These are phyloP conservation scores for Thermomucor indicae-seudaticae DNA, from an alignment of 371 early-diverging fungal species.

Conservation along the genomic window DNA sequence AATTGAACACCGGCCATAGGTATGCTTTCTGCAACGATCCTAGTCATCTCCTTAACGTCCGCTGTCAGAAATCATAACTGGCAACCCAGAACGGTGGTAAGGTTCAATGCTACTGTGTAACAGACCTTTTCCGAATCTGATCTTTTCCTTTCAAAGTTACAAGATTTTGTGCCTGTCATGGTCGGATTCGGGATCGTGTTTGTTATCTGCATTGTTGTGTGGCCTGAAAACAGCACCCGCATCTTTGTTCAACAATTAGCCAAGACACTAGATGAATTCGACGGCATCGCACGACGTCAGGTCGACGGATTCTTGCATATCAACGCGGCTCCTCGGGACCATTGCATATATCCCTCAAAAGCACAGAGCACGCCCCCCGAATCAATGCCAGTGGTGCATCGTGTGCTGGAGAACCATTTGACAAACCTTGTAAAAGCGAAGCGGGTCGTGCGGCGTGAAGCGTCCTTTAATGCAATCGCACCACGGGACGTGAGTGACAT, in stretches of 20 bases:
- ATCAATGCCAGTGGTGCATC: slow-evolving; percentile 19
- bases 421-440: slow-evolving; percentile 23
- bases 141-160: slow-evolving; percentile 1
- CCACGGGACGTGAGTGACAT: slow-evolving; percentile 37
- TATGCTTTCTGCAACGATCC: slow-evolving; percentile 41
- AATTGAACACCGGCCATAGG: slow-evolving; percentile 6
- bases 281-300: slow-evolving; percentile 26
- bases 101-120: background rate
- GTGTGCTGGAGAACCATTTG: slow-evolving; percentile 20
- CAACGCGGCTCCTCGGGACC: slow-evolving; percentile 1
- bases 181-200: slow-evolving; percentile 29
- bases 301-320: slow-evolving; percentile 22
- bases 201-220: slow-evolving; percentile 19
- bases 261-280: slow-evolving; percentile 25
- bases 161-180: slow-evolving; percentile 19
- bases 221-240: slow-evolving; percentile 39
- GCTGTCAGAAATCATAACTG: slow-evolving; percentile 26
- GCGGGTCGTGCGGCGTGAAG: slow-evolving; percentile 33
- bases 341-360: slow-evolving; percentile 6
- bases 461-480: slow-evolving; percentile 29
- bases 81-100: slow-evolving; percentile 23
- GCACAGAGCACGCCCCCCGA: slow-evolving; percentile 2
- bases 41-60: slow-evolving; percentile 31
- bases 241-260: slow-evolving; percentile 30
- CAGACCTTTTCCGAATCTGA: background rate